Conservation (phyloP, 2,329 filamentous ascomycete species). For the Fusarium chlamydosporum region DNA sequence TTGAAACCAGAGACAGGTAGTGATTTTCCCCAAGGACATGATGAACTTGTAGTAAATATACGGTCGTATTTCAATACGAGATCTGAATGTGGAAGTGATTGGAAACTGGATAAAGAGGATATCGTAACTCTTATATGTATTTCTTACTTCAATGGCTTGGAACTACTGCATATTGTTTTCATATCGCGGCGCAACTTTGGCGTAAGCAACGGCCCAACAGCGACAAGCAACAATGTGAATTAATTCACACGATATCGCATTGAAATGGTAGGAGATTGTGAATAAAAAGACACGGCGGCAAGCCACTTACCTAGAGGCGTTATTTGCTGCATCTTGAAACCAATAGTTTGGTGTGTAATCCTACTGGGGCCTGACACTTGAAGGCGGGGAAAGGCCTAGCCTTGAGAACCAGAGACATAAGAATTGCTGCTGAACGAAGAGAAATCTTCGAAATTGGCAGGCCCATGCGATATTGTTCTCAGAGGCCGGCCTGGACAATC, state of each 20-base stretch:
- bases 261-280: slow-evolving; percentile 24
- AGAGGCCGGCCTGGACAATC: not conserved
- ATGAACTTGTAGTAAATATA: not conserved
- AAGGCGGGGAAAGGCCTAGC: slow-evolving; percentile 16
- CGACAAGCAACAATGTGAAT: not conserved
- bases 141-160: slow-evolving; percentile 15
- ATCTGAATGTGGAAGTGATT: not conserved
- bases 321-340: slow-evolving; percentile 7
- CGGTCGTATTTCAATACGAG: not conserved
- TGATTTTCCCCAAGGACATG: slow-evolving; percentile 48
- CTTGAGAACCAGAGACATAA: slow-evolving; percentile 8
- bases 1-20: slow-evolving; percentile 60
- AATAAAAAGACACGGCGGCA: slow-evolving; percentile 18
- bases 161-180: slow-evolving; percentile 4
- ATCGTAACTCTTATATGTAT: not conserved
- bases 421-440: slow-evolving; percentile 16
- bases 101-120: not conserved
- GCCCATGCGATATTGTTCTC: not conserved
- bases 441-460: not conserved
- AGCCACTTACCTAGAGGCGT: slow-evolving; percentile 35
- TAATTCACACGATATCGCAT: slow-evolving; percentile 16
- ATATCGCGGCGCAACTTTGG: slow-evolving; percentile 12
- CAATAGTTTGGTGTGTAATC: slow-evolving; percentile 12
- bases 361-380: not conserved
- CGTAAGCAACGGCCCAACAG: not conserved